Conservation (phyloP, 768 basidiomycete species). For the Russula griseocarnosa region DNA sequence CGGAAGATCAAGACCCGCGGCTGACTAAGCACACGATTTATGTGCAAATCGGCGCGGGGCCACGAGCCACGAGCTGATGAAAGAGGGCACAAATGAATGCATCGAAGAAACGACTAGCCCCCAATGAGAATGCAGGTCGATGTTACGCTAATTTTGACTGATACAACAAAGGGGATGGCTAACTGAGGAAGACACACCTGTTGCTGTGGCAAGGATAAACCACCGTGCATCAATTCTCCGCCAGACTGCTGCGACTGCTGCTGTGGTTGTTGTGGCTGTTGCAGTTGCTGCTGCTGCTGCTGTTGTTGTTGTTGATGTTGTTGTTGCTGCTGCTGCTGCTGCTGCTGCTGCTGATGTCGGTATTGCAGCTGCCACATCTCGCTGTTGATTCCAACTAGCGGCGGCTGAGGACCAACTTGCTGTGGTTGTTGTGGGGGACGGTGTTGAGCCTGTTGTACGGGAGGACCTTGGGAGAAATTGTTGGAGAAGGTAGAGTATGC, state of each 20-base stretch:
- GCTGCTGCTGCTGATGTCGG: slow-evolving; percentile 18
- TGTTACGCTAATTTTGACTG: not conserved
- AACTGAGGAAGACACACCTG: slow-evolving; percentile 18
- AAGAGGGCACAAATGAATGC: slow-evolving; percentile 1
- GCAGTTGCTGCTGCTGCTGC: slow-evolving; percentile 19
- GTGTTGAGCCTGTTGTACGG: slow-evolving; percentile 25
- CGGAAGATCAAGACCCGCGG: slow-evolving; percentile 2
- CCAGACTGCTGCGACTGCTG: slow-evolving; percentile 17
- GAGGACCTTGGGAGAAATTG: slow-evolving; percentile 21
- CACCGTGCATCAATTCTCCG: slow-evolving; percentile 20
- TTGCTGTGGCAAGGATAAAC: slow-evolving; percentile 11
- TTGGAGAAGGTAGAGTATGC: slow-evolving; percentile 22
- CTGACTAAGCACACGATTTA: slow-evolving; percentile 25
- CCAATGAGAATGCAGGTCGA: not conserved
- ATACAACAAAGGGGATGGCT: slow-evolving; percentile 2
- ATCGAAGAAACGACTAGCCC: not conserved
- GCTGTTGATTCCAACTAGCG: slow-evolving; percentile 22
- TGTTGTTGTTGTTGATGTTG: too few species aligned
- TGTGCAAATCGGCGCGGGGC: slow-evolving; percentile 16
- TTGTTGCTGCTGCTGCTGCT: slow-evolving; percentile 14
- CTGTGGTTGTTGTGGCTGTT: slow-evolving; percentile 9
- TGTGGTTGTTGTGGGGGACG: slow-evolving; percentile 21
- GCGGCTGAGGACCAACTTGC: slow-evolving; percentile 20
- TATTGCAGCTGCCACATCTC: slow-evolving; percentile 24
- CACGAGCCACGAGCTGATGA: slow-evolving; percentile 24